Evolutionary conservation across 202 grass and related monocot genomes (phyloP).

Genomic region (Digitaria exilis): DNA sequence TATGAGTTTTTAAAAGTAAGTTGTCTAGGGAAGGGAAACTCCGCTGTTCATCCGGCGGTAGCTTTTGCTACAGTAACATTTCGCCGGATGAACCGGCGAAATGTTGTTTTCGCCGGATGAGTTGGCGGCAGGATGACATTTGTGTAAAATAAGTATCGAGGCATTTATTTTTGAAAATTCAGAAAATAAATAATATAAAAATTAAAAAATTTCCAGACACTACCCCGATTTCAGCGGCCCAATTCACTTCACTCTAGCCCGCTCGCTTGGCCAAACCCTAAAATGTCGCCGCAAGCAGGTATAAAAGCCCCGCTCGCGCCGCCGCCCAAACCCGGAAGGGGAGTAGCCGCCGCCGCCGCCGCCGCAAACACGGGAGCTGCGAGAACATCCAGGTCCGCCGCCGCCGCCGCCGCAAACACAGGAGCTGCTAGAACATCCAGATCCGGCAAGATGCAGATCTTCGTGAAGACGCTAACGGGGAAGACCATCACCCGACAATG

Average conservation of each 20-base stretch:
- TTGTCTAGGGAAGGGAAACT: too few relatives aligned
- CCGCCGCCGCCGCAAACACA: not conserved
- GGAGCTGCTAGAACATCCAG: not conserved
- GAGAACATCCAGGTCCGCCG: not conserved
- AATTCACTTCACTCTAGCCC: not conserved
- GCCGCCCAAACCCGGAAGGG: too few relatives aligned
- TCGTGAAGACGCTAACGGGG: conserved; percentile 85
- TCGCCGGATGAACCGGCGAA: too few relatives aligned
- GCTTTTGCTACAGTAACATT: too few relatives aligned
- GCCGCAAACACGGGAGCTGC: not conserved
- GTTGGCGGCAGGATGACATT: too few relatives aligned
- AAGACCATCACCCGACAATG: conserved; percentile 96
- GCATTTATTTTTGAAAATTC: too few relatives aligned
- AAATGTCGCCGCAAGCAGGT: not conserved
- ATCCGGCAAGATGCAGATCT: conserved; percentile 77
- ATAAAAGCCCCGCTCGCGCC: not conserved
- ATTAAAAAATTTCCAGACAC: too few relatives aligned
- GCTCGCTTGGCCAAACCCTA: conserved; percentile 41
- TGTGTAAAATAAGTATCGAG: too few relatives aligned
- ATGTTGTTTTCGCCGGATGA: too few relatives aligned
- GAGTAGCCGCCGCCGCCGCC: not conserved
- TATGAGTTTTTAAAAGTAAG: too few relatives aligned
- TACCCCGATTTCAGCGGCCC: not conserved
- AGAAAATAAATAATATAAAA: too few relatives aligned
- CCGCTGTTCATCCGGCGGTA: too few relatives aligned